A percentile compares a stretch with the other conserved stretches of the same genome.
phyloP scores from a whole-genome alignment of 2,329 filamentous ascomycete genomes.

The Colletotrichum spinosum region DNA sequence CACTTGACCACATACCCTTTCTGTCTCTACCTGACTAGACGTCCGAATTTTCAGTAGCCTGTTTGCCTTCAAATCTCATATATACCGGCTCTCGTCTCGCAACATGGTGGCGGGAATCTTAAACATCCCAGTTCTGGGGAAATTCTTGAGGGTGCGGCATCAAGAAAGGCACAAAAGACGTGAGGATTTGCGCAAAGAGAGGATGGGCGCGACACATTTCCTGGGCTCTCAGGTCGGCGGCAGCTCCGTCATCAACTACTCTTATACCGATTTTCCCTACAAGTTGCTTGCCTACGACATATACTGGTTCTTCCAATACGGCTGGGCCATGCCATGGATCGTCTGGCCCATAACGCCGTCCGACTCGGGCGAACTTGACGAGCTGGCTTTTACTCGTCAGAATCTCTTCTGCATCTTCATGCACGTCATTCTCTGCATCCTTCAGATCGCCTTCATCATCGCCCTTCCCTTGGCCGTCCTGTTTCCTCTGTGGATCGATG shows the following conservation, averaged over 20 bases:
- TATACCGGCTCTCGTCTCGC: conserved; percentile 1
- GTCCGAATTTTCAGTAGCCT: too few relatives aligned
- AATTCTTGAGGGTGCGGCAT: conserved; percentile 16
- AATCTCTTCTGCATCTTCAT: conserved; percentile 70
- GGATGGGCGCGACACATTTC: conserved; percentile 57
- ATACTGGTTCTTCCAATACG: conserved; percentile 66
- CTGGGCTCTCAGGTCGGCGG: conserved; percentile 70
- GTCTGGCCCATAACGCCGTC: conserved; percentile 67
- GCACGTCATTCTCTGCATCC: conserved; percentile 67
- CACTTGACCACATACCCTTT: conserved; percentile 35
- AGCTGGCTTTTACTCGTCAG: conserved; percentile 68
- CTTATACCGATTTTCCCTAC: conserved; percentile 68
- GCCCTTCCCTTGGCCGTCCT: conserved; percentile 64
- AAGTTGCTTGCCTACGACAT: conserved; percentile 63
- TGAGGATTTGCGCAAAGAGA: conserved; percentile 23
- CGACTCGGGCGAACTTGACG: conserved; percentile 68
- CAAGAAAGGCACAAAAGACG: conserved; percentile 25
- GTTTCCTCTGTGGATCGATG: conserved; percentile 62
- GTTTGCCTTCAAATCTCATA: too few relatives aligned
- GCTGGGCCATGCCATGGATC: conserved; percentile 70
- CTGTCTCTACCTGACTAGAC: background rate
- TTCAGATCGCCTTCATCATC: conserved; percentile 72
- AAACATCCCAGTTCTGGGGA: conserved; percentile 22
- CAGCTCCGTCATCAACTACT: conserved; percentile 68
- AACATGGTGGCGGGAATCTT: conserved; percentile 28